Base-by-base conservation (phyloP, 1,139 yeast species). In the Nematodospora anomalae region DNA sequence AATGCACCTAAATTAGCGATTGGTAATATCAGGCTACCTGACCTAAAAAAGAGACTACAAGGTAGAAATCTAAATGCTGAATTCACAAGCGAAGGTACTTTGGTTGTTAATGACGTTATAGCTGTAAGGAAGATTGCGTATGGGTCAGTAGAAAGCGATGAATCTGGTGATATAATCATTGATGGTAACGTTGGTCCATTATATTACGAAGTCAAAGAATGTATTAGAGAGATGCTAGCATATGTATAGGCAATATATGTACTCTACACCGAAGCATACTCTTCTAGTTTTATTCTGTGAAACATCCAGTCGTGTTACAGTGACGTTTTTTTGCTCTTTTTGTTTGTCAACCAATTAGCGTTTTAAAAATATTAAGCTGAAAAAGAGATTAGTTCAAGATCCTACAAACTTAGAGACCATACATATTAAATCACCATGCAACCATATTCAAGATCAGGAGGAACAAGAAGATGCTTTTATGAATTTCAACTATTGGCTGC, bases 21-120 rank as follows among this genome's bases (percentile, higher is more conserved):
- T 44, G 99, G 99, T 33, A 96, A 90, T 53, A 80, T 94, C 35
- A 74, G 86, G 44, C 67, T 92, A 25, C 87, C 95, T 0, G 96
- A 89, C 49, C 67, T 92, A 40, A 83, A 86, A 51, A 79, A 79
- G 50, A 74, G 74, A 41, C 66, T 90, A 33, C 60, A 74, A 20
- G 67, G 71, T 13, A 62, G 65, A 35, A 84, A 87, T 37, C 76
- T 84, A 50, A 69, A 70, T 38, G 96, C 96, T 0, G 97, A 90
- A 52, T 88, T 92, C 57, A 80, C 85, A 54, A 94, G 97, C 38
- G 97, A 89, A 56, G 98, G 97, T 56, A 81, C 90, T 0, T 65
- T 92, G 35, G 95, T 90, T 6, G 85, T 95, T 26, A 90, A 90
- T 52, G 86, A 84, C 42, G 67, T 67, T 38, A 76, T 92, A 16